phyloP scores from a whole-genome alignment of 83 land plant genomes.

The Picea abies region DNA sequence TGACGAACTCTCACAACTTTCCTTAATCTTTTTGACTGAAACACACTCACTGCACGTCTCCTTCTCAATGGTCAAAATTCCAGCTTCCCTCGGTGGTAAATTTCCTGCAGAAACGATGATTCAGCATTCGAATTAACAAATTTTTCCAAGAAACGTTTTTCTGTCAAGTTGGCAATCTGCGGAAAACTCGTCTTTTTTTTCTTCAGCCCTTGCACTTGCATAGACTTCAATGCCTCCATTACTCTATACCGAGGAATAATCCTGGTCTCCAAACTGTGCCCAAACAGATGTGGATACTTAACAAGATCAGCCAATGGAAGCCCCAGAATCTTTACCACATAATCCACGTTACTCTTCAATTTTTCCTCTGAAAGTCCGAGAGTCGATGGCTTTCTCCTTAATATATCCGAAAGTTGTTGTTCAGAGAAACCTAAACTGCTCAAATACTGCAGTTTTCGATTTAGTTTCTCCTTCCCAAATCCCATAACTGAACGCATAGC shows the following conservation, averaged over 20 bases:
- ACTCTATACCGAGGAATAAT: constrained; percentile 26
- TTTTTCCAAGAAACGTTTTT: constrained; percentile 19
- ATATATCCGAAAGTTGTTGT: background rate
- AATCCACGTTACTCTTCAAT: constrained; percentile 15
- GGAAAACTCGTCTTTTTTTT: constrained; percentile 4
- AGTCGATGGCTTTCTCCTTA: background rate
- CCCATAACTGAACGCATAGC: background rate
- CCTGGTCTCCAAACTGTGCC: constrained; percentile 16
- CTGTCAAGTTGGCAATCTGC: background rate
- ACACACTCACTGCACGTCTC: too few species aligned
- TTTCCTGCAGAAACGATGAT: background rate
- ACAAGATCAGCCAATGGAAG: background rate
- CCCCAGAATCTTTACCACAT: constrained; percentile 12
- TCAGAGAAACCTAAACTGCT: background rate
- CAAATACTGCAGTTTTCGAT: background rate
- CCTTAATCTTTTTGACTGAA: too few species aligned
- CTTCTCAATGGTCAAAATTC: background rate
- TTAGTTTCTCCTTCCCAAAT: background rate
- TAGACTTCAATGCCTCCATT: constrained; percentile 19
- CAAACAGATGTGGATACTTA: background rate
- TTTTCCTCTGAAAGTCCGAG: constrained; percentile 14
- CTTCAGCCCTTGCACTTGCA: background rate
- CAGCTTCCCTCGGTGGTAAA: constrained; percentile 11
- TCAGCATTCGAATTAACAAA: constrained; percentile 15
- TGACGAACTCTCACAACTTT: too few species aligned